Base-by-base conservation (phyloP, 441 rosid genomes). In the Euphorbia celastroides region DNA sequence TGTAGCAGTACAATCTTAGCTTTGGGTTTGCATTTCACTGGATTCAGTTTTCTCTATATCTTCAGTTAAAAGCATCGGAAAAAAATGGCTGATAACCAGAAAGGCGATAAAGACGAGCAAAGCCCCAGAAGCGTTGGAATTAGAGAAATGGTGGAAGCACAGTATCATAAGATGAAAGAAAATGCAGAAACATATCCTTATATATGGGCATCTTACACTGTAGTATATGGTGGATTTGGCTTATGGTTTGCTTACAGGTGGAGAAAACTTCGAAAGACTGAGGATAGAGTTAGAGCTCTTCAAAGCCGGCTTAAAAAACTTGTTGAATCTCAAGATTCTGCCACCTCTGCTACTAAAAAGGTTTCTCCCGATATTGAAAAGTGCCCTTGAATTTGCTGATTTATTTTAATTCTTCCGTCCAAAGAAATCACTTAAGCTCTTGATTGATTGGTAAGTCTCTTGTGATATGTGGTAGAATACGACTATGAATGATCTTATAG, bases 131-230 rank as follows among this genome's bases (percentile, higher is more conserved):
- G 77, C 27, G 74, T 77, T 5, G 74, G 86, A 36, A 69, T 84
- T 30, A 61, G 38, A 12, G 85, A 79, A 72, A 73, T 67, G 67
- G 80, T 86, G 28, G 86, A 81, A 57, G 85, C 78, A 38, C 85
- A 69, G 31, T 93, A 88, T 80, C 70, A 65, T 71, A 83, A 88
- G 72, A 79, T 86, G 48, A 89, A 78, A 73, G 96, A 91, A 78
- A 78, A 93, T 28, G 96, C 96, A 0, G 94, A 89, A 79, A 82
- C 92, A 52, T 93, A 86, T 62, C 99, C 99, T 4, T 91, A 83
- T 13, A 96, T 89, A 27, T 93, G 99, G 99, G 97, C 81, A 60
- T 93, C 97, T 0, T 93, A 91, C 54, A 81, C 79, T 7, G 76
- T 86, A 62, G 97, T 91, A 30, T 91, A 93, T 31, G 97, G 99